These are phyloP conservation scores for Musa schizocarpa DNA, from an alignment of 176 grass and related monocot genomes.

Conservation along the genomic window DNA sequence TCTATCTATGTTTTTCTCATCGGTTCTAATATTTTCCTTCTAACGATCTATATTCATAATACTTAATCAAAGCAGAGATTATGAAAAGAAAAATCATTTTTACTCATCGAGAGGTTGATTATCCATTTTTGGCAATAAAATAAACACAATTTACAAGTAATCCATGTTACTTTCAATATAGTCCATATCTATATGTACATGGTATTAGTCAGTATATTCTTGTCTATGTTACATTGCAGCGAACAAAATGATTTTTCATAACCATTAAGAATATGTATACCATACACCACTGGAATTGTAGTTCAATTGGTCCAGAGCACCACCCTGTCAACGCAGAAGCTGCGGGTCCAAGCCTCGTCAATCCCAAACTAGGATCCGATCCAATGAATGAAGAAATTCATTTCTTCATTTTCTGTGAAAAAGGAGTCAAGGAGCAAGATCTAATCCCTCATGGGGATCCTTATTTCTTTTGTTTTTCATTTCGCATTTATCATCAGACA, in stretches of 20 bases:
- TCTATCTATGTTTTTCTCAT: constrained; percentile 1
- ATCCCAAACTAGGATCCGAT: constrained; percentile 1
- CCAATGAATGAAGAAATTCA: background rate
- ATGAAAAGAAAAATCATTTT: background rate
- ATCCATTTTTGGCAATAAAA: no score
- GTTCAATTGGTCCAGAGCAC: background rate
- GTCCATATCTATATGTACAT: background rate
- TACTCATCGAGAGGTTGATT: background rate
- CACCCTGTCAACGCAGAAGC: constrained; percentile 2
- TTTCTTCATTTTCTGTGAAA: background rate
- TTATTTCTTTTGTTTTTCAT: constrained; percentile 2
- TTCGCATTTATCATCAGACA: background rate
- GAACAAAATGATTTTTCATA: background rate
- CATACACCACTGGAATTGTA: background rate
- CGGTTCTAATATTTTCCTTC: background rate
- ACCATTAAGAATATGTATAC: background rate
- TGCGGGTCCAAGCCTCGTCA: constrained; percentile 8
- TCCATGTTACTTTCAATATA: background rate
- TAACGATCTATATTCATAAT: background rate
- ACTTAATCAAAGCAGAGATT: background rate
- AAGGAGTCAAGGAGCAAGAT: background rate
- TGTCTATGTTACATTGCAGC: background rate
- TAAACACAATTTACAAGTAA: no score
- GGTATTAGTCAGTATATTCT: background rate
- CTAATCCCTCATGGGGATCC: background rate